Conservation (phyloP, 106 monocot species). For the Triglochin maritima region DNA sequence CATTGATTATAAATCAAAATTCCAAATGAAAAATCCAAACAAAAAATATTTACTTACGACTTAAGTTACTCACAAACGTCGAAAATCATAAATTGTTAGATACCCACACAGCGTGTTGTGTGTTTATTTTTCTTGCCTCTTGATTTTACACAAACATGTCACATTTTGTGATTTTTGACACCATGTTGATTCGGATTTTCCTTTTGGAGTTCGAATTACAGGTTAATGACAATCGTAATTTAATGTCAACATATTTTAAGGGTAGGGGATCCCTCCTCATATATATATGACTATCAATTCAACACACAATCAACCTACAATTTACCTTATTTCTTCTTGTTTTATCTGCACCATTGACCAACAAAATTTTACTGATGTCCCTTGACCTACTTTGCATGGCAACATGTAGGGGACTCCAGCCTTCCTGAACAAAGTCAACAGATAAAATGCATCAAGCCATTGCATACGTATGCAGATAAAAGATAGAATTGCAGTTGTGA, state of each 20-base stretch:
- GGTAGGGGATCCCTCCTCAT: not conserved
- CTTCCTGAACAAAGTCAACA: constrained; percentile 43
- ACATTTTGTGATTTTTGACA: too few relatives aligned
- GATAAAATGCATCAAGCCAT: not conserved
- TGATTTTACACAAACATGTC: too few relatives aligned
- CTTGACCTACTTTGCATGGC: constrained; percentile 81
- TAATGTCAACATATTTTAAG: not conserved
- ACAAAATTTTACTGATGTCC: constrained; percentile 77
- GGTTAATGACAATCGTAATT: not conserved
- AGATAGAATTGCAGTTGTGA: not conserved
- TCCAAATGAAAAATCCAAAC: too few relatives aligned
- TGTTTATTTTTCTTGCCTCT: too few relatives aligned
- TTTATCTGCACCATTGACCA: constrained; percentile 83
- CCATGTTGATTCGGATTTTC: not conserved
- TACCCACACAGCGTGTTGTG: too few relatives aligned
- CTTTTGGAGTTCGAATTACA: not conserved
- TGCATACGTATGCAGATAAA: not conserved
- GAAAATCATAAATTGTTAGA: too few relatives aligned
- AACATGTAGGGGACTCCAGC: constrained; percentile 91
- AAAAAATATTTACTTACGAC: too few relatives aligned
- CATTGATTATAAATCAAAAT: too few relatives aligned
- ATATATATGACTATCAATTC: not conserved
- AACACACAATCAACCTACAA: not conserved
- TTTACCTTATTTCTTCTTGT: constrained; percentile 80
- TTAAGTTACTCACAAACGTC: too few relatives aligned